Evolutionary conservation across 352 stramenopile species (phyloP), one percentile per base, ranked within the genome.

Genomic region (Elongisporangium prolatum): DNA sequence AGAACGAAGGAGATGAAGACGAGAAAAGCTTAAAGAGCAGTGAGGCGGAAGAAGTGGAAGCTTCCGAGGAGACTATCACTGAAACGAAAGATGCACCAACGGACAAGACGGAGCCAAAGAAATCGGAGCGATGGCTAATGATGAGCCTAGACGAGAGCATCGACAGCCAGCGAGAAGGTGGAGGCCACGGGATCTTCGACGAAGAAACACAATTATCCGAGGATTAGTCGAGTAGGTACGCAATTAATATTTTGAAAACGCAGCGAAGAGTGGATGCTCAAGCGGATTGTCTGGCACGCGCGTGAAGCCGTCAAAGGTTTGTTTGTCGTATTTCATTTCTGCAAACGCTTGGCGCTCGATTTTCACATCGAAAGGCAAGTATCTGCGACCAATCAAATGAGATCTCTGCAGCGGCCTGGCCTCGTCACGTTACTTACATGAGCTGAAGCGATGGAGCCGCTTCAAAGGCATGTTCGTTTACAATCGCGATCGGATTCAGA

Each of bases 401-500:
- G 25, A 56, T 44, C 11, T 40, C 44, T 2, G 7, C 3, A 49
- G 16, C 7, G 22, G 7, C 13, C 18, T 47, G 21, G 57, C n/a
- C n/a, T n/a, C n/a, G n/a, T n/a, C n/a, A n/a, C n/a, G 34, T 22
- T 50, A 68, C 69, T 21, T 60, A 90, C 80, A 91, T 88, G 61
- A 89, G 64, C 64, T 89, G 53, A n/a, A 93, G 68, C 8, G 70
- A 75, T 2, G 77, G 69, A 4, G 64, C 74, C 4, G 61, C 49
- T 6, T 77, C 24, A 50, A 91, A 91, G 13, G 81, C 74, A 59
- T 91, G 81, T 67, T 91, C 84, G 52, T 89, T 83, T n/a, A 93
- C 77, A 57, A 89, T 67, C 14, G 52, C 17, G 47, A 93, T 71
- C 1, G 81, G 81, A 40, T 93, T 91, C 50, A 91, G 76, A 54